Evolutionary conservation across 2,329 filamentous ascomycete species (phyloP).

Genomic region (Aureobasidium mangrovei): DNA sequence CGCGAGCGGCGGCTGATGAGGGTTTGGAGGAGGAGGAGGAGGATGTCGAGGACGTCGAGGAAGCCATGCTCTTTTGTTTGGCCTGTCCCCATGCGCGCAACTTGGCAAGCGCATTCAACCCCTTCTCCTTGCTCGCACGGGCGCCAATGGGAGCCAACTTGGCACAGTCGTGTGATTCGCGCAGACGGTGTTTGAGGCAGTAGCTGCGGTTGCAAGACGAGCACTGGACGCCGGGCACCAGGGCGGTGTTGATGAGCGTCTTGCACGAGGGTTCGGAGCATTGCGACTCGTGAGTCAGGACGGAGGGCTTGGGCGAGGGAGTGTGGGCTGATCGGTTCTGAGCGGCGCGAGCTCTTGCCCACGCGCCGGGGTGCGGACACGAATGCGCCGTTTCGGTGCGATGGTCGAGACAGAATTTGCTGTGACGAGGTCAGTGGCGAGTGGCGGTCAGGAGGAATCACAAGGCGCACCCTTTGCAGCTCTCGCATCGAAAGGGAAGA

Average conservation of each 20-base stretch:
- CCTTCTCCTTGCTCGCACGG: constrained; percentile 51
- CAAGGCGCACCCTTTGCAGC: constrained; percentile 52
- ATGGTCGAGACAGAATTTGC: constrained; percentile 79
- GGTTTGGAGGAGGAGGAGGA: constrained; percentile 39
- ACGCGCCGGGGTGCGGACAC: constrained; percentile 52
- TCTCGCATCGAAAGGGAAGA: constrained; percentile 87
- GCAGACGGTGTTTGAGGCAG: constrained; percentile 67
- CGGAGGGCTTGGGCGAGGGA: constrained; percentile 41
- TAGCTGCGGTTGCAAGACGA: constrained; percentile 62
- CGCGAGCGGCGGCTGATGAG: constrained; percentile 52
- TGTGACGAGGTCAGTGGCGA: constrained; percentile 13
- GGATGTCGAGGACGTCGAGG: neutral
- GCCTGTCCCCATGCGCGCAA: constrained; percentile 72
- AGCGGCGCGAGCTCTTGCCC: constrained; percentile 44
- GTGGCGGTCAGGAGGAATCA: neutral
- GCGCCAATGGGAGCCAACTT: constrained; percentile 58
- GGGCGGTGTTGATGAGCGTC: constrained; percentile 59
- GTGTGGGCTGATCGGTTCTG: constrained; percentile 24
- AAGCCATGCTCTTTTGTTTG: constrained; percentile 38
- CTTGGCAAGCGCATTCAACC: constrained; percentile 64
- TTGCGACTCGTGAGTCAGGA: constrained; percentile 56
- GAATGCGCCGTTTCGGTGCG: constrained; percentile 75
- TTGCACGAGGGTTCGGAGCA: constrained; percentile 61
- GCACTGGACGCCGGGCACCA: constrained; percentile 63
- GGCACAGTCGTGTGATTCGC: constrained; percentile 75